Evolutionary conservation across 2,329 filamentous ascomycete species (phyloP), one percentile per base, ranked within the genome.

Genomic region (Arthroderma uncinatum): DNA sequence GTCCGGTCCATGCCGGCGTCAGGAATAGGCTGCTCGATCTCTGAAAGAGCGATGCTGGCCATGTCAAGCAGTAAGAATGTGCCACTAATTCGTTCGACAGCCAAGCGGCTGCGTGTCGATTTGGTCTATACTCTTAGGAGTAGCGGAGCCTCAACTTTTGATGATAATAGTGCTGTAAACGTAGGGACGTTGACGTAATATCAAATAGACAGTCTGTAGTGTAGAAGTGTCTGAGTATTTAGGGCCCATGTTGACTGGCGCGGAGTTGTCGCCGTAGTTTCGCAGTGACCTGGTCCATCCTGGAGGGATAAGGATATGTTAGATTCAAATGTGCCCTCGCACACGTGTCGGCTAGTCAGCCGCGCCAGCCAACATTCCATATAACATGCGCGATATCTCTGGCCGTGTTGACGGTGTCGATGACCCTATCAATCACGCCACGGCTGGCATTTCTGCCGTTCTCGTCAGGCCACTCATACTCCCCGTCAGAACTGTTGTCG

Each of bases 351-450:
- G 37, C 21, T 14, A 16, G 25, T 61, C 39, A 64, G 23, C 47
- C 57, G 14, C 57, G 53, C 63, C 63, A 64, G 30, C 63, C 63
- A n/a, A 64, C 62, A 44, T 64, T 64, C 62, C 62, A 64, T 28
- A 64, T 61, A 28, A 64, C 63, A 56, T 64, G 61, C 2, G 61
- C 62, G 33, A 64, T 64, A 54, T 64, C 63, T 37, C 54, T 52
- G 21, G 63, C 59, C 16, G 63, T 64, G 40, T 64, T 62, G 10
- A 61, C 61, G 0, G 61, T 62, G 21, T 64, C 61, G 34, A 61
- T 50, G 14, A 63, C 58, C 53, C 59, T 58, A 54, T 56, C 61
- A 37, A 64, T 25, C 14, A 64, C 53, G 10, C 56, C 55, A 36
- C 37, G 54, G 16, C 40, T 16, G 12, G 53, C 19, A 28, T 55